A percentile compares a stretch with the other conserved stretches of the same genome.
Conservation (phyloP, 2,329 filamentous ascomycete genomes). For the Pseudogymnoascus sp. region DNA sequence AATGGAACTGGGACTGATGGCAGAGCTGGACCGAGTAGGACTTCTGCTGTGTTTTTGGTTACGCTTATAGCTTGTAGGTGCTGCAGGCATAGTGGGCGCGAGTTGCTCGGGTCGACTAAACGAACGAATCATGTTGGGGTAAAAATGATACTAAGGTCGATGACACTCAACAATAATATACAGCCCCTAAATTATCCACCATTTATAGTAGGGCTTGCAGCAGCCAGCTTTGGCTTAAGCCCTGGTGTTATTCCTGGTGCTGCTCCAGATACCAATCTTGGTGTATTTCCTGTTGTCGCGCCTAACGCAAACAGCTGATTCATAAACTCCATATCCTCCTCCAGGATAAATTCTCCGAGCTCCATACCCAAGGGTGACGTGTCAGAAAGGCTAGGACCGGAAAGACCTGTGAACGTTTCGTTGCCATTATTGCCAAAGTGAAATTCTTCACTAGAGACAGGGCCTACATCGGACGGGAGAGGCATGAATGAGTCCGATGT, state of each 20-base stretch:
- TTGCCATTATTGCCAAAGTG: background rate
- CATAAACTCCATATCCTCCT: constrained; percentile 27
- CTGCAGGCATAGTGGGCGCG: too few species aligned
- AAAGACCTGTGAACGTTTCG: background rate
- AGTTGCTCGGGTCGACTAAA: background rate
- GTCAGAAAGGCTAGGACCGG: background rate
- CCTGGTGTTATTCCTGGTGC: background rate
- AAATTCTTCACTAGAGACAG: background rate
- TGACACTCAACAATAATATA: background rate
- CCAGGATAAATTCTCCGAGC: constrained; percentile 31
- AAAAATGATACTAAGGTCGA: background rate
- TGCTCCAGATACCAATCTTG: background rate
- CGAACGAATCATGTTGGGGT: background rate
- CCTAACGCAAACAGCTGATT: constrained; percentile 9
- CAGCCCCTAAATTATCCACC: background rate
- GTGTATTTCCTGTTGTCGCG: background rate
- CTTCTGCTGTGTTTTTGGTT: too few species aligned
- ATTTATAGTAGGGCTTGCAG: background rate
- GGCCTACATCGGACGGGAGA: background rate
- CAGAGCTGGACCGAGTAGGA: too few species aligned
- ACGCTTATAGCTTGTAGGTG: too few species aligned
- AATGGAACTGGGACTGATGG: too few species aligned
- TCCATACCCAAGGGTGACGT: constrained; percentile 27
- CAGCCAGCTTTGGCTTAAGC: background rate
- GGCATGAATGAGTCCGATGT: background rate